These are phyloP conservation scores for Globisporangium camurandrum DNA, from an alignment of 352 stramenopile species.

Conservation along the genomic window DNA sequence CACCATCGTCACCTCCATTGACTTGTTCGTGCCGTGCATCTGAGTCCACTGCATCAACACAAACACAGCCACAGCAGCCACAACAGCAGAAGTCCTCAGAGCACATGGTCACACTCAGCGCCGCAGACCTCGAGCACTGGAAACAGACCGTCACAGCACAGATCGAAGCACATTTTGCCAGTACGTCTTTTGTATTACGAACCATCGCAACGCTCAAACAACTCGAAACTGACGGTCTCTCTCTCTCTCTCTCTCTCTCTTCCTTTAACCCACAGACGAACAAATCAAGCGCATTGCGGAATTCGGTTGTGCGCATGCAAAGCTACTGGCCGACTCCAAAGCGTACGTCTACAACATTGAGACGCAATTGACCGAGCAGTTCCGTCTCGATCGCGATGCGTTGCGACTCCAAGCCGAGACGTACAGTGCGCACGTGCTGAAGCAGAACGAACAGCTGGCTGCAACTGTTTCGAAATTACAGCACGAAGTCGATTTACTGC, in stretches of 20 bases:
- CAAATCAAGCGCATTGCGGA: conserved; percentile 74
- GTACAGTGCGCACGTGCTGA: conserved; percentile 37
- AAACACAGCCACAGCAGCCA: not conserved
- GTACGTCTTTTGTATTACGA: conserved; percentile 20
- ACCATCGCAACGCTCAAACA: not conserved
- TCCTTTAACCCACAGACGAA: conserved; percentile 28
- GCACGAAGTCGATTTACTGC: conserved; percentile 3
- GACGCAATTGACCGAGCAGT: conserved; percentile 34
- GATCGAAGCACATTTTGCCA: conserved; percentile 61
- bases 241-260: not conserved
- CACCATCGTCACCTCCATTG: no score
- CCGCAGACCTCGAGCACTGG: conserved; percentile 56
- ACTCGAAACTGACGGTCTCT: not conserved
- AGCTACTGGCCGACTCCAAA: conserved; percentile 54
- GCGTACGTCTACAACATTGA: conserved; percentile 58
- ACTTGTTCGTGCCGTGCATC: no score
- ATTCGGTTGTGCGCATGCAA: conserved; percentile 65
- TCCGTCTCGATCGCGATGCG: conserved; percentile 34
- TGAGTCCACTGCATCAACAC: no score
- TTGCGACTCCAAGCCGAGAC: conserved; percentile 43
- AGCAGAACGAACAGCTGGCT: conserved; percentile 31
- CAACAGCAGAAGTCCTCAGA: conserved; percentile 4
- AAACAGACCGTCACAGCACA: conserved; percentile 49
- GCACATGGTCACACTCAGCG: conserved; percentile 32
- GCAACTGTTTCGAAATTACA: conserved; percentile 5